Evolutionary conservation across 2,329 filamentous ascomycete species (phyloP).

Genomic region (Amauroascus verrucosus): DNA sequence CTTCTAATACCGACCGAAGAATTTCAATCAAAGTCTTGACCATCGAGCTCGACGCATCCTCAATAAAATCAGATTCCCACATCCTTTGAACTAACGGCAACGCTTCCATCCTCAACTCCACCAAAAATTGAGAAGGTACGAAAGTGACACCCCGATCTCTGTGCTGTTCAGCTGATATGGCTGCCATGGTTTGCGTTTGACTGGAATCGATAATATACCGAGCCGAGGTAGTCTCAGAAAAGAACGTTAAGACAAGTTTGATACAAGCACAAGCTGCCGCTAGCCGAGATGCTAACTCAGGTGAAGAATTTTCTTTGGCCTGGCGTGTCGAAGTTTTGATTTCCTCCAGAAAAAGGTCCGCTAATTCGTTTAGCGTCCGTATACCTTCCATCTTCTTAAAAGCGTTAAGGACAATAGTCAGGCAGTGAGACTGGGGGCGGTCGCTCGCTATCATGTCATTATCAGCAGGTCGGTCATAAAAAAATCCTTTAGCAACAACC

Average conservation of each 20-base stretch:
- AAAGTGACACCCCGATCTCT: slow-evolving; percentile 52
- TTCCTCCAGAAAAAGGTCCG: slow-evolving; percentile 56
- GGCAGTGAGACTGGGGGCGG: slow-evolving; percentile 42
- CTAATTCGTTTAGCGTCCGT: slow-evolving; percentile 59
- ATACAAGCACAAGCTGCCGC: slow-evolving; percentile 52
- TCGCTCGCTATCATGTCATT: slow-evolving; percentile 33
- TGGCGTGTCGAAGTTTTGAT: slow-evolving; percentile 41
- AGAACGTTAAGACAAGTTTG: slow-evolving; percentile 77
- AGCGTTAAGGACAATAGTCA: slow-evolving; percentile 69
- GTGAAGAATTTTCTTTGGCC: slow-evolving; percentile 32
- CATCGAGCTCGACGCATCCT: slow-evolving; percentile 66
- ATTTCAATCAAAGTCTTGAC: slow-evolving; percentile 75
- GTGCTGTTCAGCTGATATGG: slow-evolving; percentile 46
- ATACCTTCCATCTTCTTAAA: slow-evolving; percentile 78
- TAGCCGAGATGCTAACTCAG: slow-evolving; percentile 35
- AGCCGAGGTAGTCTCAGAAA: slow-evolving; percentile 61
- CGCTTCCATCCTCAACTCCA: slow-evolving; percentile 73
- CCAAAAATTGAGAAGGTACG: slow-evolving; percentile 62
- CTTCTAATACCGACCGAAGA: slow-evolving; percentile 63
- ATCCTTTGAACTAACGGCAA: slow-evolving; percentile 65
- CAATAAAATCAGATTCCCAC: slow-evolving; percentile 77
- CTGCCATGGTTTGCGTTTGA: slow-evolving; percentile 48
- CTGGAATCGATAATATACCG: slow-evolving; percentile 72
- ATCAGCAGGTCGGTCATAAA: slow-evolving; percentile 7
- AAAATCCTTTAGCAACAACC: slow-evolving; percentile 10